These are phyloP conservation scores for Pseudohalonectria lignicola DNA, from an alignment of 2,329 filamentous ascomycete species.

Conservation along the genomic window DNA sequence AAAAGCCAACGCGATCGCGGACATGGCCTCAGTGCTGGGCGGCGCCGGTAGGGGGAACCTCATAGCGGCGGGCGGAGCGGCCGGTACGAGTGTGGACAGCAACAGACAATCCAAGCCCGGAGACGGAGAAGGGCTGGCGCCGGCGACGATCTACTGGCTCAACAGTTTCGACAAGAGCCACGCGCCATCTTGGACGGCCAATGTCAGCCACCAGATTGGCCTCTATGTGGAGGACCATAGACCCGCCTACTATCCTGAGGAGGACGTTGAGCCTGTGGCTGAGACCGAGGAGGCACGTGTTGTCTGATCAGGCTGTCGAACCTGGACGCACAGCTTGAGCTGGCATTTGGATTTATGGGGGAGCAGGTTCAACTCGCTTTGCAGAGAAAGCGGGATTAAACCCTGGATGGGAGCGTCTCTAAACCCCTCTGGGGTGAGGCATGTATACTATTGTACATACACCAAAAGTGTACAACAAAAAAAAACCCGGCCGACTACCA, in stretches of 20 bases:
- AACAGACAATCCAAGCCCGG: slow-evolving; percentile 1
- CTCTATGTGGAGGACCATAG: too few species aligned
- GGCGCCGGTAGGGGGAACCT: slow-evolving; percentile 40
- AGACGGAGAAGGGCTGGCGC: slow-evolving; percentile 7
- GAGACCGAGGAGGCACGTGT: too few species aligned
- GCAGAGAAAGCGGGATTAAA: too few species aligned
- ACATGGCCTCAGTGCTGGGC: slow-evolving; percentile 47
- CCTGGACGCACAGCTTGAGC: too few species aligned
- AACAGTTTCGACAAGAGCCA: slow-evolving; percentile 34
- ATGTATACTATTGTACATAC: slow-evolving; percentile 3
- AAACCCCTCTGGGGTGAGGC: neutral
- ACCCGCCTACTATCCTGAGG: too few species aligned
- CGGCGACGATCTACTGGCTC: slow-evolving; percentile 39
- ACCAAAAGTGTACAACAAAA: neutral
- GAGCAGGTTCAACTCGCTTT: too few species aligned
- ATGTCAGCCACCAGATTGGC: slow-evolving; percentile 38
- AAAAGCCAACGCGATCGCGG: slow-evolving; percentile 50
- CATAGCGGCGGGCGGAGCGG: slow-evolving; percentile 17
- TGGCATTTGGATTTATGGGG: too few species aligned
- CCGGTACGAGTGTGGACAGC: too few species aligned
- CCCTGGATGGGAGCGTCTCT: neutral
- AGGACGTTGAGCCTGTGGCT: too few species aligned
- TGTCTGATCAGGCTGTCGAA: too few species aligned
- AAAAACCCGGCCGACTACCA: neutral
- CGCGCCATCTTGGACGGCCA: slow-evolving; percentile 37